These are phyloP conservation scores for Clavispora carvajalis DNA, from an alignment of 805 yeast genomes.

Conservation along the genomic window DNA sequence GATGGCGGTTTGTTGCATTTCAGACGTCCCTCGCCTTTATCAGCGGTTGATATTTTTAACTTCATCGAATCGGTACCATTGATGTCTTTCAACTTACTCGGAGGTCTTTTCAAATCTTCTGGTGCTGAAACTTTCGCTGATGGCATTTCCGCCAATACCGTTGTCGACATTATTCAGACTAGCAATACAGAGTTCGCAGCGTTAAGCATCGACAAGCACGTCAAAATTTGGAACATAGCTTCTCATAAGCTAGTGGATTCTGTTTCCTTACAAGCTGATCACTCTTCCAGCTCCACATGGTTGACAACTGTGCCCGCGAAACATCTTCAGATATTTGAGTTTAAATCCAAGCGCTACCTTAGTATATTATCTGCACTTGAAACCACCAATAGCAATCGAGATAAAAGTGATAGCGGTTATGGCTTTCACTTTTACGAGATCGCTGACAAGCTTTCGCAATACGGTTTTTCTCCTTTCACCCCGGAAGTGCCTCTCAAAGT, in stretches of 20 bases:
- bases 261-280: constrained; percentile 9
- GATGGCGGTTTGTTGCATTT: constrained; percentile 77
- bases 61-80: constrained; percentile 47
- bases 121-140: constrained; percentile 21
- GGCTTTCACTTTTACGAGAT: constrained; percentile 23
- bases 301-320: constrained; percentile 26
- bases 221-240: constrained; percentile 58
- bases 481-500: constrained; percentile 13
- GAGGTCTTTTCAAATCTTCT: constrained; percentile 15
- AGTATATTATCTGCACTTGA: neutral
- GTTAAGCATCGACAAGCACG: constrained; percentile 46
- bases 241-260: constrained; percentile 23
- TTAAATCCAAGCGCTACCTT: neutral
- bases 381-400: neutral
- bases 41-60: constrained; percentile 35
- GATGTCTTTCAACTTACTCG: constrained; percentile 25
- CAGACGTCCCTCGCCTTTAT: constrained; percentile 32
- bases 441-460: constrained; percentile 5
- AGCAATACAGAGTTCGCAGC: constrained; percentile 40
- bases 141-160: constrained; percentile 37
- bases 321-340: constrained; percentile 18
- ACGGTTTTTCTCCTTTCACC: constrained; percentile 15
- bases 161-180: constrained; percentile 37
- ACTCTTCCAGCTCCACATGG: constrained; percentile 16
- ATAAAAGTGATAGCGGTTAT: constrained; percentile 12